Base-by-base conservation (phyloP, 148 eudicot species). In the Vaccinium macrocarpon region DNA sequence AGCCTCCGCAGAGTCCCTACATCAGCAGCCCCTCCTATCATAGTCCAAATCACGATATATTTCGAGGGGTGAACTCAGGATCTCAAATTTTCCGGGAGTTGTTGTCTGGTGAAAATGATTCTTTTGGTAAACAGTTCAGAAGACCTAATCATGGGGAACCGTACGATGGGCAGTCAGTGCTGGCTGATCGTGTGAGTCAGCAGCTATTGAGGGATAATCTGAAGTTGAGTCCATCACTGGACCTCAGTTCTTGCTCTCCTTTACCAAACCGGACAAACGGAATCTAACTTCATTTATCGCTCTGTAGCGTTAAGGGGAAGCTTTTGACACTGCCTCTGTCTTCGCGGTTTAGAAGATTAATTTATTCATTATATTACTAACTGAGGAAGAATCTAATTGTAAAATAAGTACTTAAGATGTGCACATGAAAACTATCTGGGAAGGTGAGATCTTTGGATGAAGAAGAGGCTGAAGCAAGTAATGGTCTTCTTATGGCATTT, bases 171-270 rank as follows among this genome's bases (percentile, higher is more conserved):
- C 98, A 89, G 83, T 90, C 92, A 51, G 88, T 91, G 16, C 91
- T 93, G 88, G 98, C 92, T 85, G 93, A 91, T 88, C 87, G 92
- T 48, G 96, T 94, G 52, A 90, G 94, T 66, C 96, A 92, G 89
- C 98, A 93, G 88, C 91, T 92, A 32, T 62, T 92, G 75, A 91
- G 90, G 89, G 98, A 93, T 87, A 92, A 91, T 55, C 90, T 89
- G 59, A 92, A 91, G 86, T 89, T 86, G 78, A 91, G 88, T 82
- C 90, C 93, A 25, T 87, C 90, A 12, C 76, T 90, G 46, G 98
- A 94, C 87, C 87, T 94, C 66, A 88, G 91, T 79, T 88, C 96
- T 32, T 82, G 78, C 81, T 90, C 90, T 29, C 81, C 90, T 3
- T 84, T 89, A 86, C 91, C 92, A 83, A 83, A 79, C 78, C 88